Evolutionary conservation across 2,329 filamentous ascomycete species (phyloP).

Genomic region (Xylaria sp.): DNA sequence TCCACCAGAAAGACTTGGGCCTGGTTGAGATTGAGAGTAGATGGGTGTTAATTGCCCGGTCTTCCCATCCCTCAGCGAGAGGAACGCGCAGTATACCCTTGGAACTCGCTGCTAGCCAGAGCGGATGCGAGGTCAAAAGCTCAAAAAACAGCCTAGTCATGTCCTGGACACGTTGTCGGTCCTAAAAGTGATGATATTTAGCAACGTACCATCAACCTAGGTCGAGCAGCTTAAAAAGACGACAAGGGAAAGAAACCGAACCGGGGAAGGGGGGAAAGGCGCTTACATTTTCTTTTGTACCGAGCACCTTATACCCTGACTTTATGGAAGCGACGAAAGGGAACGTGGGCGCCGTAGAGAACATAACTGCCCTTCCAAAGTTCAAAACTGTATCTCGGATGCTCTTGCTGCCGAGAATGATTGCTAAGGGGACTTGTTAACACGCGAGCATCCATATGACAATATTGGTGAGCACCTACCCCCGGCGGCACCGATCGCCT

Average conservation of each 20-base stretch:
- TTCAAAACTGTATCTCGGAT: neutral
- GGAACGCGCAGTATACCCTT: neutral
- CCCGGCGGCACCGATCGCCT: constrained; percentile 34
- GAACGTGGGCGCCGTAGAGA: neutral
- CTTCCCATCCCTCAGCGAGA: neutral
- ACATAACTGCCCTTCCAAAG: neutral
- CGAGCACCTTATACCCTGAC: too few relatives aligned
- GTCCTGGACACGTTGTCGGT: neutral
- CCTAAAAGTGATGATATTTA: neutral
- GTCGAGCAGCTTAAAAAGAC: too few relatives aligned
- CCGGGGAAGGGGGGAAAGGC: too few relatives aligned
- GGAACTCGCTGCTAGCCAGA: neutral
- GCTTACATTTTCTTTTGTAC: too few relatives aligned
- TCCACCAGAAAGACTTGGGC: constrained; percentile 28
- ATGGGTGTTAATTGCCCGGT: neutral
- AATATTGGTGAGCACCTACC: constrained; percentile 41
- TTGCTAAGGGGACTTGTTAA: neutral
- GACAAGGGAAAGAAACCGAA: too few relatives aligned
- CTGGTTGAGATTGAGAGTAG: neutral
- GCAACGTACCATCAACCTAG: too few relatives aligned
- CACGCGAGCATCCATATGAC: neutral
- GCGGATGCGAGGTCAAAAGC: neutral
- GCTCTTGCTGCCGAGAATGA: neutral
- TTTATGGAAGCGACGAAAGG: neutral
- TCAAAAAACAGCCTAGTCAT: neutral